Evolutionary conservation across 1,284 basidiomycete species (phyloP).

Genomic region (Fistulina hepatica): DNA sequence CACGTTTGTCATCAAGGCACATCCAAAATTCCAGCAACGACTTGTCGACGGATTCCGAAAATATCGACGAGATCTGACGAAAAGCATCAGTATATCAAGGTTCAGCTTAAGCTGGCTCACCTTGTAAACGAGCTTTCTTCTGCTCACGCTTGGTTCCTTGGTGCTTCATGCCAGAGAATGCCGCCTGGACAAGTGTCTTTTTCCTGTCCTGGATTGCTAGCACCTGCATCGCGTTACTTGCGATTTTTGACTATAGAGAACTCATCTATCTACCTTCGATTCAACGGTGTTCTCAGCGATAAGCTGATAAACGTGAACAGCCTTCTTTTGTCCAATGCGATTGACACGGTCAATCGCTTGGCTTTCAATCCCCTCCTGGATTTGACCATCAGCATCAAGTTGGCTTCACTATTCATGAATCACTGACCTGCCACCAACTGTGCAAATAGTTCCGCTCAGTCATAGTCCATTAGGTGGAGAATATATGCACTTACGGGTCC

Average conservation of each 20-base stretch:
- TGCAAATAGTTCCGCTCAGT: neutral
- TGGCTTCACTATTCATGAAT: neutral
- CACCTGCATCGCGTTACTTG: conserved; percentile 43
- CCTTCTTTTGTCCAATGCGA: conserved; percentile 70
- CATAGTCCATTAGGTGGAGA: conserved; percentile 6
- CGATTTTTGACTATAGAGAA: conserved; percentile 4
- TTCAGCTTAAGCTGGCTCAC: conserved; percentile 25
- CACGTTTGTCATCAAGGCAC: too few relatives aligned
- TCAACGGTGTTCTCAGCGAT: conserved; percentile 85
- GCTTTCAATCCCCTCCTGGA: conserved; percentile 74
- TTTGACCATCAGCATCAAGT: conserved; percentile 4
- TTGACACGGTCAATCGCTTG: conserved; percentile 73
- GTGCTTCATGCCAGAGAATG: conserved; percentile 67
- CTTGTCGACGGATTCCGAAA: conserved; percentile 36
- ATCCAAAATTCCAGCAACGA: too few relatives aligned
- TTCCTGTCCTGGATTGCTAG: conserved; percentile 78
- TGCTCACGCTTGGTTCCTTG: conserved; percentile 60
- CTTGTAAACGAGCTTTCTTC: conserved; percentile 65
- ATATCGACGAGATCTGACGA: conserved; percentile 42
- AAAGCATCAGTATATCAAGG: conserved; percentile 12
- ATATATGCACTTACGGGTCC: conserved; percentile 61
- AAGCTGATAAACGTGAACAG: conserved; percentile 78
- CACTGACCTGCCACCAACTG: conserved; percentile 62
- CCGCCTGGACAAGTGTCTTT: conserved; percentile 62
- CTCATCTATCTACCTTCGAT: conserved; percentile 41